Evolutionary conservation across 352 stramenopile genomes (phyloP), one percentile per base, ranked within the genome.

Genomic region (Globisporangium takayamanum): DNA sequence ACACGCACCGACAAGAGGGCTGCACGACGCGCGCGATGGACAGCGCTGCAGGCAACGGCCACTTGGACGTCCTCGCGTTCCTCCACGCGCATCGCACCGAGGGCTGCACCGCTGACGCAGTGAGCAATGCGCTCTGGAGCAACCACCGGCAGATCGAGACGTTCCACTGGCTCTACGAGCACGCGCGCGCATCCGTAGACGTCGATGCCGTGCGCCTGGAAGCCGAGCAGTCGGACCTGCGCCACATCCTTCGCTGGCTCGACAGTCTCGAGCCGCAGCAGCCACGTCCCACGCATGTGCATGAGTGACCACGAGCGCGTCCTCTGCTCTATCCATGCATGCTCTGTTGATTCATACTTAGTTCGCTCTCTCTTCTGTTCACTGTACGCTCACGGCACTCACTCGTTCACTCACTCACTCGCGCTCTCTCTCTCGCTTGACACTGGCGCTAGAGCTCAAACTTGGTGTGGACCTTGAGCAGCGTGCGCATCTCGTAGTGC

Each of bases 401-500:
- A 36, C 30, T 36, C 22, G 41, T 14, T 44, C 52, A 46, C 45
- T 16, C 12, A 48, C 12, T 57, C 44, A 45, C 53, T 59, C 26
- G n/a, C 18, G 18, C 37, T 36, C 30, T 28, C 3, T 36, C 30
- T 8, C 30, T 36, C 30, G 30, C 30, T 36, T 10, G 30, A 5
- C 30, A 5, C 18, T 25, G 42, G 37, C 26, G 10, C 20, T 64
- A 85, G 25, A 85, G 63, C 59, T 78, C 75, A 41, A 82, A 85
- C 25, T 70, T 70, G 30, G 75, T 79, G 63, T 85, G 75, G 8
- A 84, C 47, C 62, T 86, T 89, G 45, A 88, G 69, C 53, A 90
- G 64, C 46, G 78, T 88, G 50, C 78, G 80, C 64, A 91, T 70
- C 59, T 89, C 78, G 57, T 91, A 91, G 64, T 91, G 79, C 14